phyloP scores from a whole-genome alignment of 2,329 filamentous ascomycete species.

The Chrysoporthe austroafricana region DNA sequence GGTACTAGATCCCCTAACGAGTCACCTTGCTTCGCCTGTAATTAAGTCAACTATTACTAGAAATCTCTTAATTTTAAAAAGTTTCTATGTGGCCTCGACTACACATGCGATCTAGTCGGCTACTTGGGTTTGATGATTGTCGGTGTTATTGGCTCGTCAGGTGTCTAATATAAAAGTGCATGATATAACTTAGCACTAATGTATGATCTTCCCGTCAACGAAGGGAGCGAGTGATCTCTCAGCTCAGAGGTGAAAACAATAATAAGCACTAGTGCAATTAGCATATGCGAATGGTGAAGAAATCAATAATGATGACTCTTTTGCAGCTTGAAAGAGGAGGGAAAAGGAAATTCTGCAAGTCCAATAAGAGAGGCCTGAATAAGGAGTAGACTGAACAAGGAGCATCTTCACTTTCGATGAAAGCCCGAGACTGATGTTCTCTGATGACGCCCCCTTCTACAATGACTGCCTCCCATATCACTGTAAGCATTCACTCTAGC shows the following conservation, averaged over 20 bases:
- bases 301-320: neutral
- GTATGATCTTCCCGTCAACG: neutral
- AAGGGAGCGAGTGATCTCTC: neutral
- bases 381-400: neutral
- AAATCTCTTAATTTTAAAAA: neutral
- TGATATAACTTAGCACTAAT: neutral
- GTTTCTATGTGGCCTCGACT: neutral
- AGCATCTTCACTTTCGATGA: neutral
- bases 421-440: neutral
- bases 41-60: neutral
- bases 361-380: neutral
- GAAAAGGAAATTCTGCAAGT: neutral
- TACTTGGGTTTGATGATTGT: neutral
- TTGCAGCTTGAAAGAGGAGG: neutral
- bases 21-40: neutral
- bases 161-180: neutral
- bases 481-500: neutral
- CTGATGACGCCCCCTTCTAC: neutral
- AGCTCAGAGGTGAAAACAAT: neutral
- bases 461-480: neutral
- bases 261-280: neutral
- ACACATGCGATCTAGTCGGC: neutral
- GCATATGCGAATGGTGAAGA: neutral
- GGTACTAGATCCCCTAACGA: neutral
- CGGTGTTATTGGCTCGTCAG: neutral